Evolutionary conservation across 306 rosid genomes (phyloP).

Genomic region (Quercus variabilis): DNA sequence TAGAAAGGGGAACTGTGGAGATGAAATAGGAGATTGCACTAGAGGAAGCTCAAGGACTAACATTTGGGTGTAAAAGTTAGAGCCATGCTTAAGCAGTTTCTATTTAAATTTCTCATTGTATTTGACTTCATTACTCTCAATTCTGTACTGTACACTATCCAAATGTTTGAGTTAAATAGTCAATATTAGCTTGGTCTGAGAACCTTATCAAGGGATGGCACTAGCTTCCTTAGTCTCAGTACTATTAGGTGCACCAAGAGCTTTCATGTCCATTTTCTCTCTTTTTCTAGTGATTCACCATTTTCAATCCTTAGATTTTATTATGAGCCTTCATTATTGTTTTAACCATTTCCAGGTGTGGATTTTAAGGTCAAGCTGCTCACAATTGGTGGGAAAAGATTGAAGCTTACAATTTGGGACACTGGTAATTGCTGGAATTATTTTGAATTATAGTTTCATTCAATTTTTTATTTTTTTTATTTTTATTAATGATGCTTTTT

Average conservation of each 20-base stretch:
- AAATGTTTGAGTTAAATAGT: not conserved
- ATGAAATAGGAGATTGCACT: not conserved
- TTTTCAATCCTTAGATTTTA: not conserved
- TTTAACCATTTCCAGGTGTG: conserved; percentile 59
- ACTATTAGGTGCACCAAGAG: too few relatives aligned
- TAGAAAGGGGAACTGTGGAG: too few relatives aligned
- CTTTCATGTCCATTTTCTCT: too few relatives aligned
- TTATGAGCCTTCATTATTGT: conserved; percentile 17
- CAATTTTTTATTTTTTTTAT: too few relatives aligned
- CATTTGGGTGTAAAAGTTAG: not conserved
- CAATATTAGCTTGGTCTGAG: not conserved
- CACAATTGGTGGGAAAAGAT: conserved; percentile 67
- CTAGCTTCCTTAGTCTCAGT: too few relatives aligned
- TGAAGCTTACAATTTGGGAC: conserved; percentile 99
- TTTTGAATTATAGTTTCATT: not conserved
- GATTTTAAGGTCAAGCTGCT: conserved; percentile 90
- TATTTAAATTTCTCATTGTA: not conserved
- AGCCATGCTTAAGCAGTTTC: not conserved
- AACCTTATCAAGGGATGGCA: too few relatives aligned
- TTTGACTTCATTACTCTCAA: not conserved
- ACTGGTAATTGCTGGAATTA: conserved; percentile 51
- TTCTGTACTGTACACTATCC: not conserved
- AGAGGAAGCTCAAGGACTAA: not conserved
- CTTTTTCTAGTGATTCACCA: too few relatives aligned
- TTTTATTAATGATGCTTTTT: not conserved